These are phyloP conservation scores for Ophiostoma himal-ulmi DNA, from an alignment of 2,329 filamentous ascomycete genomes.

Conservation along the genomic window DNA sequence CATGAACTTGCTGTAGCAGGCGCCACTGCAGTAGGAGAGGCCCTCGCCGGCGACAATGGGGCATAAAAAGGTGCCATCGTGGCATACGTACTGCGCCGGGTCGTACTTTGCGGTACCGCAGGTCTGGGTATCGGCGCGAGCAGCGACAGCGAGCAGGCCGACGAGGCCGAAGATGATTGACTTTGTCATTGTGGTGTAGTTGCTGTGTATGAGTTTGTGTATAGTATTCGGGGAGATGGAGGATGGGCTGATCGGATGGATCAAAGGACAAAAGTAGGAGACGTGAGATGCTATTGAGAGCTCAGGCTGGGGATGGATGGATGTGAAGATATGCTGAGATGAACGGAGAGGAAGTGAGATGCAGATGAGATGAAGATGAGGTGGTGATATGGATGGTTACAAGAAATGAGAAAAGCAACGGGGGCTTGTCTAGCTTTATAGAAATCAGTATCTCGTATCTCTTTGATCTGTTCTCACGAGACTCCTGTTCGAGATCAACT, in stretches of 20 bases:
- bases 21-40: constrained; percentile 33
- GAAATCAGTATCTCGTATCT: background rate
- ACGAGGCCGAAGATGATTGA: constrained; percentile 17
- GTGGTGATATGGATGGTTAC: background rate
- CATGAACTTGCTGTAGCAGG: constrained; percentile 36
- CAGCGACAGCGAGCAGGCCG: constrained; percentile 18
- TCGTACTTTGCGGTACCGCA: constrained; percentile 26
- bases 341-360: background rate
- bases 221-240: background rate
- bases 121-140: constrained; percentile 16
- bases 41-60: constrained; percentile 34
- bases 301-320: background rate
- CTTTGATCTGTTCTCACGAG: background rate
- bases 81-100: constrained; percentile 31
- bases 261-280: background rate
- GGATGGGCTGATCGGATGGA: background rate
- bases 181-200: constrained; percentile 9
- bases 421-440: background rate
- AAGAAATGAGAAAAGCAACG: background rate
- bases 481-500: background rate
- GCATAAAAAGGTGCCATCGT: constrained; percentile 32
- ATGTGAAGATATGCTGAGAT: background rate
- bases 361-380: background rate
- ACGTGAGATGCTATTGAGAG: background rate
- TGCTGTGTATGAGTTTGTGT: background rate